Conservation (phyloP, 2,329 filamentous ascomycete species). For the Aureobasidium melanogenum region DNA sequence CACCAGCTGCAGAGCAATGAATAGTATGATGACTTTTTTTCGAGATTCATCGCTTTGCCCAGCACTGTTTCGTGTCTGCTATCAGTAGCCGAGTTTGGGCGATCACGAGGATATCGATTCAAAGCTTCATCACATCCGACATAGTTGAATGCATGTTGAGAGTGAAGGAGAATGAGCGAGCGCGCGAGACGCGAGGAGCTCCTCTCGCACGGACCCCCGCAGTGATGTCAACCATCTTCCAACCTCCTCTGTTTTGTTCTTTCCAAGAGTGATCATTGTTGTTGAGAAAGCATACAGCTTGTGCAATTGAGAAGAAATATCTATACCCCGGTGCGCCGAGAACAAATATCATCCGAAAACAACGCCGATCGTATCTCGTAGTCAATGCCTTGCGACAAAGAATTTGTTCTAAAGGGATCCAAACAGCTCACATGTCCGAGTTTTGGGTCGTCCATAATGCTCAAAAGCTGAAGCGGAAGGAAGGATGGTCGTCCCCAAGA, state of each 20-base stretch:
- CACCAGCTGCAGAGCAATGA: background rate
- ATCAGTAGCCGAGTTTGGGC: background rate
- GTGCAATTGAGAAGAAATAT: background rate
- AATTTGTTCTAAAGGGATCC: background rate
- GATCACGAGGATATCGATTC: background rate
- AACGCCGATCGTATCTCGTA: background rate
- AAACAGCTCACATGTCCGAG: background rate
- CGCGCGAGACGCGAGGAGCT: background rate
- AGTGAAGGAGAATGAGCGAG: background rate
- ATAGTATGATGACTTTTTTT: background rate
- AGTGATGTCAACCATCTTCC: background rate
- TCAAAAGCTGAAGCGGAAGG: constrained; percentile 34
- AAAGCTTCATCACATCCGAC: background rate
- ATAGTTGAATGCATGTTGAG: background rate
- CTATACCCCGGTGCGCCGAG: background rate
- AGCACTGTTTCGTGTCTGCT: background rate
- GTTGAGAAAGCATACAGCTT: background rate
- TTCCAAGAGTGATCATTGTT: background rate
- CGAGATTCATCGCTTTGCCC: background rate
- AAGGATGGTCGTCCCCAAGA: constrained; percentile 44
- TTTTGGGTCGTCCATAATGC: background rate
- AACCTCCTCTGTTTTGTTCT: background rate
- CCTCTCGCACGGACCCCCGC: background rate
- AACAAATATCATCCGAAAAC: background rate
- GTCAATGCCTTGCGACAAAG: background rate